Evolutionary conservation across 2,329 filamentous ascomycete genomes (phyloP), one percentile per base, ranked within the genome.

Genomic region (Samsoniella hepiali): DNA sequence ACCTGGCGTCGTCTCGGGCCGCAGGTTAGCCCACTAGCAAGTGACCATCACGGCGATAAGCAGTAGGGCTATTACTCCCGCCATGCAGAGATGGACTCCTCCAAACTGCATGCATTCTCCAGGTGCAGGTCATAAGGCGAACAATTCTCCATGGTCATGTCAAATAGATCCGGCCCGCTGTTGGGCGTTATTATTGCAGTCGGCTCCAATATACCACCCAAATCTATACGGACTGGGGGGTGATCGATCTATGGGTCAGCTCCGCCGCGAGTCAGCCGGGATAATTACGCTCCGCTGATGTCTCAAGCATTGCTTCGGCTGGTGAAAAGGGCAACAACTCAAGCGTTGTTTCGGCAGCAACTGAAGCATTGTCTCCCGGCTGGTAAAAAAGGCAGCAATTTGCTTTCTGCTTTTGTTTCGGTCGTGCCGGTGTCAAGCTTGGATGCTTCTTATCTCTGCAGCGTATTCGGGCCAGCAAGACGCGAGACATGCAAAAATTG

Each of bases 191-290:
- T 22, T 22, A 22, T 22, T 22, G 22, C 3, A 50, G 6, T 34
- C 5, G 29, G 27, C 11, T 13, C 10, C 32, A 10, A 40, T 40
- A 55, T 49, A 55, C 5, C 11, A 11, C 9, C 9, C 22, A 38
- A 27, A 40, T 55, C 17, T 40, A 40, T 22, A 34, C 15, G 29
- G n/a, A 38, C 29, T 10, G 29, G 34, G 27, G 29, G 22, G 17
- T 58, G 55, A 58, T 58, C 40, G 31, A 47, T 36, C 55, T 27
- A 58, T 32, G 42, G 55, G 55, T 22, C 31, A 36, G 55, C 55
- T 58, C 55, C 55, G 55, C 40, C 29, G n/a, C 45, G 3, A 34
- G 55, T 27, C 17, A 34, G 42, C 55, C 42, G 10, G 55, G 29
- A 58, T 15, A 22, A 47, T 34, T 45, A 7, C 10, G 42, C 40